Evolutionary conservation across 768 basidiomycete genomes (phyloP).

Genomic region (Termitomyces sp.): DNA sequence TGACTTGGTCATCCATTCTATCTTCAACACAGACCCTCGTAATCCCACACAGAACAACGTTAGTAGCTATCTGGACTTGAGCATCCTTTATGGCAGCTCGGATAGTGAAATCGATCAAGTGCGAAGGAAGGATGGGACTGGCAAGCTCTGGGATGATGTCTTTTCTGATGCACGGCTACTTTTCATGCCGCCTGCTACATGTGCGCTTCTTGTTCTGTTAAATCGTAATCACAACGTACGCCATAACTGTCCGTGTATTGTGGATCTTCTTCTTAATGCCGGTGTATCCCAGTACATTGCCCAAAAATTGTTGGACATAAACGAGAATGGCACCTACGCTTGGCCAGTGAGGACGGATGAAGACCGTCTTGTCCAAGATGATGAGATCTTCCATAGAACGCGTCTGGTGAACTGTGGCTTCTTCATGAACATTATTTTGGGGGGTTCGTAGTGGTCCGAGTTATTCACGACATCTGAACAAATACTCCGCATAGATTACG

Average conservation of each 20-base stretch:
- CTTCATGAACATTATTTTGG: slow-evolving; percentile 66
- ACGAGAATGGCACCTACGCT: slow-evolving; percentile 51
- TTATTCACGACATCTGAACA: background rate
- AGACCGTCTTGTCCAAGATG: slow-evolving; percentile 46
- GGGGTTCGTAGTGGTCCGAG: slow-evolving; percentile 24
- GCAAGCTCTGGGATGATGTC: slow-evolving; percentile 60
- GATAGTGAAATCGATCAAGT: slow-evolving; percentile 41
- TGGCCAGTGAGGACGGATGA: slow-evolving; percentile 19
- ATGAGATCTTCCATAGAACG: slow-evolving; percentile 72
- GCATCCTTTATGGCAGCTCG: slow-evolving; percentile 65
- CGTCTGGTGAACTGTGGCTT: slow-evolving; percentile 70
- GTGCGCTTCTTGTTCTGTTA: slow-evolving; percentile 65
- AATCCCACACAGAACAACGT: slow-evolving; percentile 55
- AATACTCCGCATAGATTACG: slow-evolving; percentile 45
- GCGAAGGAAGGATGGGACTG: slow-evolving; percentile 60
- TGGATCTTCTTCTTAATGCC: background rate
- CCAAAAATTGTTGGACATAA: slow-evolving; percentile 59
- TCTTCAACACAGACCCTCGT: slow-evolving; percentile 53
- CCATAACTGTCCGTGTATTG: slow-evolving; percentile 6
- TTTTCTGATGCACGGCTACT: slow-evolving; percentile 64
- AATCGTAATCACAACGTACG: slow-evolving; percentile 71
- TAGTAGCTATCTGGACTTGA: slow-evolving; percentile 74
- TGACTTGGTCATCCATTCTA: slow-evolving; percentile 65
- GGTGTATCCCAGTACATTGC: slow-evolving; percentile 54
- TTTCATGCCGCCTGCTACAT: slow-evolving; percentile 67